Percentiles rank a stretch among this genome's conserved stretches.
phyloP scores from a whole-genome alignment of 805 yeast species.

The Wickerhamomyces rabaulensis region DNA sequence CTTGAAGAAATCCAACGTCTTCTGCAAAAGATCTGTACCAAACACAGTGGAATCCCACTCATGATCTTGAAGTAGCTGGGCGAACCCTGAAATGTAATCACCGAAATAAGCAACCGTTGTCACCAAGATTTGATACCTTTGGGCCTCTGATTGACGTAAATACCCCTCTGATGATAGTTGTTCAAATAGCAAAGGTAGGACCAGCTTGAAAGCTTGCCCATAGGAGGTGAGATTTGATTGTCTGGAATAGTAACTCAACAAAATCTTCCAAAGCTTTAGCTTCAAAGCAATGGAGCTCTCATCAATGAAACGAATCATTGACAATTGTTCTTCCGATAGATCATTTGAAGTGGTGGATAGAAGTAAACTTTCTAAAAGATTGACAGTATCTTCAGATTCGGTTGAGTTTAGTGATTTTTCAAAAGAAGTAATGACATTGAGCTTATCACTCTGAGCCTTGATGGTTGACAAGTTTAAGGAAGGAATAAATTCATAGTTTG shows the following conservation, averaged over 20 bases:
- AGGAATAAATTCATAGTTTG: constrained; percentile 60
- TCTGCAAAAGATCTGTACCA: constrained; percentile 11
- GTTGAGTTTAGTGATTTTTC: constrained; percentile 29
- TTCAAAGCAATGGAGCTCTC: constrained; percentile 62
- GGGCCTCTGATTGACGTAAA: constrained; percentile 19
- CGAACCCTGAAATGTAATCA: constrained; percentile 38
- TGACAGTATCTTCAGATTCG: constrained; percentile 24
- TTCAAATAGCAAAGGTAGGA: constrained; percentile 38
- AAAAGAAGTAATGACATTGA: constrained; percentile 64
- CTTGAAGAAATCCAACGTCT: constrained; percentile 30
- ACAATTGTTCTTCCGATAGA: constrained; percentile 32
- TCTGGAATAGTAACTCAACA: constrained; percentile 50
- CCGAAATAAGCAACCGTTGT: constrained; percentile 50
- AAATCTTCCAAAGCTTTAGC: constrained; percentile 69
- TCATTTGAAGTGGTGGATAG: constrained; percentile 7
- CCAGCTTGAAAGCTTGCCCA: constrained; percentile 46
- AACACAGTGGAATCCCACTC: constrained; percentile 30
- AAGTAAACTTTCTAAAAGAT: constrained; percentile 42
- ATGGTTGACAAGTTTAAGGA: constrained; percentile 45
- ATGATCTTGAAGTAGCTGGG: constrained; percentile 22
- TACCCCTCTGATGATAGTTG: constrained; percentile 29
- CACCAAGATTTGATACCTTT: constrained; percentile 39
- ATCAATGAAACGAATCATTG: constrained; percentile 57
- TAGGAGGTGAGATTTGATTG: constrained; percentile 28
- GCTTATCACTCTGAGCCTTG: constrained; percentile 60